Evolutionary conservation across 1,284 basidiomycete species (phyloP).

Genomic region (Leccinum pachyderme): DNA sequence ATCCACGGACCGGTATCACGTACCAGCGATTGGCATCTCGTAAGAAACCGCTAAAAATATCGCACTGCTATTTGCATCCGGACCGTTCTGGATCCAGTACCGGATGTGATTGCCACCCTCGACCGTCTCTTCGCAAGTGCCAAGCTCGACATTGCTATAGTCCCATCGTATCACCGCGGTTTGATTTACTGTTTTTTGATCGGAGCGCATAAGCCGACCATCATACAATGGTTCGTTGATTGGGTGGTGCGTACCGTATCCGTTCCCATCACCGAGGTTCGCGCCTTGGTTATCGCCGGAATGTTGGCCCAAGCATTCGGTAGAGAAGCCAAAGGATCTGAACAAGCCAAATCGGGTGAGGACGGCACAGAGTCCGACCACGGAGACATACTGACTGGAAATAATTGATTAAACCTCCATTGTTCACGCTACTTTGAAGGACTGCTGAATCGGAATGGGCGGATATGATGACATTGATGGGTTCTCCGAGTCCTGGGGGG

Average conservation of each 20-base stretch:
- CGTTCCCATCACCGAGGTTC: constrained; percentile 84
- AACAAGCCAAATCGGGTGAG: constrained; percentile 10
- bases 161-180: constrained; percentile 79
- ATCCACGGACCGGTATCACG: constrained; percentile 22
- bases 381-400: constrained; percentile 48
- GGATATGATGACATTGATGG: constrained; percentile 86
- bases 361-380: background rate
- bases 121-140: constrained; percentile 83
- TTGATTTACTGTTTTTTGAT: constrained; percentile 59
- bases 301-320: constrained; percentile 85
- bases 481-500: constrained; percentile 82
- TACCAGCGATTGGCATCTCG: constrained; percentile 61
- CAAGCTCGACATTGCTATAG: constrained; percentile 73
- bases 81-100: constrained; percentile 83
- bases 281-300: constrained; percentile 69
- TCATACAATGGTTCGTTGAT: background rate
- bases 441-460: constrained; percentile 74
- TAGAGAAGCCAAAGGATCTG: constrained; percentile 62
- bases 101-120: constrained; percentile 89
- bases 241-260: constrained; percentile 49
- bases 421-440: constrained; percentile 55
- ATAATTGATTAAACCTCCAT: constrained; percentile 84
- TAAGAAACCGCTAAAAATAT: constrained; percentile 83
- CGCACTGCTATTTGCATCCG: constrained; percentile 64
- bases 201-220: background rate